Conservation (phyloP, 2,329 filamentous ascomycete genomes). For the Onygenales sp. region DNA sequence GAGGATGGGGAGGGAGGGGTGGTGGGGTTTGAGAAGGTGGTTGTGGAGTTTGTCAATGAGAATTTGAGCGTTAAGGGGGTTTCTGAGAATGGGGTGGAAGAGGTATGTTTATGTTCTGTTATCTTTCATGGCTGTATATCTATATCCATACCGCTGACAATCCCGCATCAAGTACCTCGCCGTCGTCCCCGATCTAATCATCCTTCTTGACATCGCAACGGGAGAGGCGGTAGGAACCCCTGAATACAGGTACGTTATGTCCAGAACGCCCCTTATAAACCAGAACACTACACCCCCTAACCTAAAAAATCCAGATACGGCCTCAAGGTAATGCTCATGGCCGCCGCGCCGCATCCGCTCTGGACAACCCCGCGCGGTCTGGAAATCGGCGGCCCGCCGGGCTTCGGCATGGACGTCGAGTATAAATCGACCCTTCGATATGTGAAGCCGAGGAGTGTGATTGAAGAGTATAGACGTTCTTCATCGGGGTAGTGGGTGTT, state of each 20-base stretch:
- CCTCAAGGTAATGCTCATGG: constrained; percentile 42
- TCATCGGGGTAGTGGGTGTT: no score
- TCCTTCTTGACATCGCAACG: constrained; percentile 19
- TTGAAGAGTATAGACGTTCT: constrained; percentile 15
- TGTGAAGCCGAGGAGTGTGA: constrained; percentile 17
- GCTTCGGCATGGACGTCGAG: constrained; percentile 23
- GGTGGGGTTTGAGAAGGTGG: constrained; percentile 9
- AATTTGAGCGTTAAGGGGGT: constrained; percentile 48
- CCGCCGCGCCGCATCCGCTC: constrained; percentile 39
- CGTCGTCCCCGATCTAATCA: constrained; percentile 28
- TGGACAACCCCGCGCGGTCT: constrained; percentile 37
- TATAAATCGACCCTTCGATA: constrained; percentile 17
- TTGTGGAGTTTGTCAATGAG: constrained; percentile 54
- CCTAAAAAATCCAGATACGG: constrained; percentile 36
- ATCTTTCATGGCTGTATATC: neutral
- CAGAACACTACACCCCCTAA: neutral
- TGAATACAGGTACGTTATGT: constrained; percentile 18
- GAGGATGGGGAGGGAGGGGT: constrained; percentile 6
- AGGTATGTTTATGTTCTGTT: no score
- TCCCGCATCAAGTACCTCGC: neutral
- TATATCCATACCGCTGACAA: neutral
- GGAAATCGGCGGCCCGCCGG: constrained; percentile 31
- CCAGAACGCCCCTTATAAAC: no score
- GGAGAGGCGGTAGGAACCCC: constrained; percentile 43
- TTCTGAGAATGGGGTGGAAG: constrained; percentile 5